A percentile compares a stretch with the other conserved stretches of the same genome.
Evolutionary conservation across 495 filamentous ascomycete species (phyloP).

Genomic region (Ramalina peruviana): DNA sequence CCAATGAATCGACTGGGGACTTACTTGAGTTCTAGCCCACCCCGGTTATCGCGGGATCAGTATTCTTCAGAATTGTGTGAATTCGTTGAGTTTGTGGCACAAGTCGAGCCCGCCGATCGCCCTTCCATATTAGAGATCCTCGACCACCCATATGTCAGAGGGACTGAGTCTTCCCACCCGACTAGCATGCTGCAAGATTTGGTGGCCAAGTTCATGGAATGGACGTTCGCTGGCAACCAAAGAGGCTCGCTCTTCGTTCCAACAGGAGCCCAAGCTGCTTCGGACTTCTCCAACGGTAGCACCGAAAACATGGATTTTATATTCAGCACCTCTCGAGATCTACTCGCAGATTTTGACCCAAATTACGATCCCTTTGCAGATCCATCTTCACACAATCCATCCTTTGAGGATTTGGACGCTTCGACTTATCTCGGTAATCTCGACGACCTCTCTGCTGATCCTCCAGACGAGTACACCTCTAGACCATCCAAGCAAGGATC

Average conservation of each 20-base stretch:
- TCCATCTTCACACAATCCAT: slow-evolving; percentile 17
- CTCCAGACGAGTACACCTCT: slow-evolving; percentile 4
- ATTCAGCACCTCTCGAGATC: slow-evolving; percentile 67
- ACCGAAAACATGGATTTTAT: slow-evolving; percentile 61
- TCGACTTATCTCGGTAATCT: not conserved
- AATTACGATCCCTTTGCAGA: slow-evolving; percentile 19
- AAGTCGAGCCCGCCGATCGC: slow-evolving; percentile 57
- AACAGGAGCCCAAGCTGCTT: slow-evolving; percentile 54
- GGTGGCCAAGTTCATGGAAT: slow-evolving; percentile 67
- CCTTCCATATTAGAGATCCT: slow-evolving; percentile 46
- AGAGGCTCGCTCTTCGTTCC: slow-evolving; percentile 69
- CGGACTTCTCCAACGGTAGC: slow-evolving; percentile 27
- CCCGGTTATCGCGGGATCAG: slow-evolving; percentile 60
- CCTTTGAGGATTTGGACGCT: slow-evolving; percentile 9
- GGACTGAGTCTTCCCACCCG: slow-evolving; percentile 55
- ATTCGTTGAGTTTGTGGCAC: slow-evolving; percentile 66
- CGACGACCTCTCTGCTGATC: slow-evolving; percentile 5
- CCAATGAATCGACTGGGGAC: slow-evolving; percentile 45
- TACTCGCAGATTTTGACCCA: slow-evolving; percentile 46
- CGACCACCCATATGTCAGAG: slow-evolving; percentile 31
- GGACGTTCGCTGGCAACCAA: slow-evolving; percentile 74
- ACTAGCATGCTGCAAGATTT: slow-evolving; percentile 54
- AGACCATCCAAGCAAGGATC: not conserved
- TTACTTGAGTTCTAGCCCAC: slow-evolving; percentile 42
- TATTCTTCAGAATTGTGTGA: slow-evolving; percentile 43